Evolutionary conservation across 768 basidiomycete genomes (phyloP), one percentile per base, ranked within the genome.

Genomic region (Amanita phalloides): DNA sequence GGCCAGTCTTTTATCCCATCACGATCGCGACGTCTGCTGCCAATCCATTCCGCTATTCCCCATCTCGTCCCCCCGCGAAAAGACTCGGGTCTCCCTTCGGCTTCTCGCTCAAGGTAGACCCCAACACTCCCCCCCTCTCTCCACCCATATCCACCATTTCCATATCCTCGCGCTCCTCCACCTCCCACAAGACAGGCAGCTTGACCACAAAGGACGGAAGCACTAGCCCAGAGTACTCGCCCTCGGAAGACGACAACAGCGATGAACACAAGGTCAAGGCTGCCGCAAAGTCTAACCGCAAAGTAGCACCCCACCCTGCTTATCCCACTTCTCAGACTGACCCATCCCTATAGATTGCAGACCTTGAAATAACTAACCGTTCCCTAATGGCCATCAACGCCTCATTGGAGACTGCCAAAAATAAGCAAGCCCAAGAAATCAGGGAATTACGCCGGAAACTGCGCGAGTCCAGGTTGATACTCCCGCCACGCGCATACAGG

Each of bases 291-390:
- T 84, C 87, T n/a, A 83, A 84, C 64, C 80, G 89, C 53, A 92
- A 92, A 82, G 89, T 90, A 55, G 65, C 60, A 45, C 11, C n/a
- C 28, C 28, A 56, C 14, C 37, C 36, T 30, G 25, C 37, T 44
- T 28, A 6, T 17, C 38, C 11, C 48, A 38, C 26, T 44, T 17
- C 39, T 30, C 43, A 51, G 33, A 26, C 30, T 48, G 33, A 49
- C 55, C 32, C 59, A 21, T 10, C 37, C 21, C 41, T 17, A 14
- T 49, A 95, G 92, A 94, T 95, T 53, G 88, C 86, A 10, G 91
- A 95, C 68, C 73, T 95, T 9, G 89, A 94, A 66, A 95, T 95
- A 60, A 85, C 89, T 5, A 94, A 91, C 64, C 76, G 79, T 32
- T 95, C 91, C 1, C 74, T 95, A 14, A 73, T 94, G 43, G 79